Percentiles rank a stretch among this genome's conserved stretches.
Conservation (phyloP, 2,329 filamentous ascomycete genomes). For the Colletotrichum siamense region DNA sequence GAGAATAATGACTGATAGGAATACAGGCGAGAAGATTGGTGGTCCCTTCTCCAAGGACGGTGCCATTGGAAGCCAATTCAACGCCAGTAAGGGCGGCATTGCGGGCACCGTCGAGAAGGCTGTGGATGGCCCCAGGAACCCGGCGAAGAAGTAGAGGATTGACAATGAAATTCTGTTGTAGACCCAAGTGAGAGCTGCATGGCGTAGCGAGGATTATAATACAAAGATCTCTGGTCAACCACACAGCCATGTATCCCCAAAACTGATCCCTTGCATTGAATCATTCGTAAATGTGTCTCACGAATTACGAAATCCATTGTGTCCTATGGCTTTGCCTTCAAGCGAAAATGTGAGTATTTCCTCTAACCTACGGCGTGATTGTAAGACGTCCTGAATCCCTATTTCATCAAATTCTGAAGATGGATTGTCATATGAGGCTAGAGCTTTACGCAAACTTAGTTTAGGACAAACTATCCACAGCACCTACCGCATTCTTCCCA, state of each 20-base stretch:
- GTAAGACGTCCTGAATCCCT: rapidly evolving
- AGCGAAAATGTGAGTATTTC: no score
- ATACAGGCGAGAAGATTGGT: background rate
- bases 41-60: constrained; percentile 14
- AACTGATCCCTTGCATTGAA: rapidly evolving
- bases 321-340: rapidly evolving
- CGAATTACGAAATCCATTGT: no score
- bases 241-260: rapidly evolving
- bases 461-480: rapidly evolving
- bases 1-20: rapidly evolving
- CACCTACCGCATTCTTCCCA: no score
- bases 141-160: background rate
- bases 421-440: no score
- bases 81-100: constrained; percentile 10
- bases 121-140: constrained; percentile 5
- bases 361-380: no score
- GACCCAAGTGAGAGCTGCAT: background rate
- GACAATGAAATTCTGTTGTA: background rate
- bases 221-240: background rate
- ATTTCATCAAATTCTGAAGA: no score
- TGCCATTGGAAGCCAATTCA: constrained; percentile 9
- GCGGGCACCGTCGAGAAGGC: constrained; percentile 11
- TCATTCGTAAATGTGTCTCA: no score
- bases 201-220: background rate
- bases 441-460: no score